Conservation (phyloP, 1,284 basidiomycete species). For the Ganoderma meredithae region DNA sequence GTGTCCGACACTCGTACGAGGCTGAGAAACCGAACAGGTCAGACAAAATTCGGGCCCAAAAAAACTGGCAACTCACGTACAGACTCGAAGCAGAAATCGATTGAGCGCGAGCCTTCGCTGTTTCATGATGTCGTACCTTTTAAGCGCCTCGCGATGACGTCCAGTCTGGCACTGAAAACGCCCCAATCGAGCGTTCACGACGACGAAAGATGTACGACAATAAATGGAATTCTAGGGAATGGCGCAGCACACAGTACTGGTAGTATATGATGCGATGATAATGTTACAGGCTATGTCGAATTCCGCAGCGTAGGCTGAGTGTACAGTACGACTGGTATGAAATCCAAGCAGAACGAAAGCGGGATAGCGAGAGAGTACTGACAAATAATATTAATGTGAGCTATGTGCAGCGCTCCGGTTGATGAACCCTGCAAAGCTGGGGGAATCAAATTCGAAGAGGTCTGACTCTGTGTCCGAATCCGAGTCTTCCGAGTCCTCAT, state of each 20-base stretch:
- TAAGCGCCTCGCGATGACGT: no score
- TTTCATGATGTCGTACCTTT: no score
- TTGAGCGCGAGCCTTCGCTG: no score
- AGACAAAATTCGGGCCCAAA: no score
- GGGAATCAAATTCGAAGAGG: constrained; percentile 34
- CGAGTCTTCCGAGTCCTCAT: constrained; percentile 31
- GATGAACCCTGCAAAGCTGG: constrained; percentile 30
- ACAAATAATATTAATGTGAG: constrained; percentile 25
- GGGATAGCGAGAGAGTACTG: background rate
- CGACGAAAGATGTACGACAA: background rate
- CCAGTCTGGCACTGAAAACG: no score
- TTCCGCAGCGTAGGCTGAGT: background rate
- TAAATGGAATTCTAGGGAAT: background rate
- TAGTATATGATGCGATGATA: constrained; percentile 1
- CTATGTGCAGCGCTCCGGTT: constrained; percentile 21
- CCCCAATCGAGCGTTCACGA: no score
- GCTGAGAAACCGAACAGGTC: background rate
- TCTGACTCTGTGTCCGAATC: constrained; percentile 27
- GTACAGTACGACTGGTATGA: background rate
- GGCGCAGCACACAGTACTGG: background rate
- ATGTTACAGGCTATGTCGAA: constrained; percentile 3
- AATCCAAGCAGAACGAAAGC: constrained; percentile 9
- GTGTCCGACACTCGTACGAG: background rate
- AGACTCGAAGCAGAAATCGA: no score
- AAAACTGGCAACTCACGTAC: no score